A percentile compares a stretch with the other conserved stretches of the same genome.
Evolutionary conservation across 1,284 basidiomycete species (phyloP).

Genomic region (Malassezia sympodialis): DNA sequence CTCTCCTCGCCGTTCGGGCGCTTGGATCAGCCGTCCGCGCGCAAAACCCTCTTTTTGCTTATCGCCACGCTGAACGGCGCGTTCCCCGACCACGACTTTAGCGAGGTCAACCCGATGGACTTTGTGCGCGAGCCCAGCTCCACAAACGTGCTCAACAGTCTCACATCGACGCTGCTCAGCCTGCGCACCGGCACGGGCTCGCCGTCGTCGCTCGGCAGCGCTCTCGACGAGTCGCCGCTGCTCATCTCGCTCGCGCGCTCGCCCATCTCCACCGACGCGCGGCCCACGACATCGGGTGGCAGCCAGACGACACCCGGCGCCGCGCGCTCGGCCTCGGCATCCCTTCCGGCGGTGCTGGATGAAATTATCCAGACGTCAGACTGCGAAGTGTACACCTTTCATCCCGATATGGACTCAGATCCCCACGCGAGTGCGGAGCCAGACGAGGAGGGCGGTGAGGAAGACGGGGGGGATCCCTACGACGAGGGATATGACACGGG

Average conservation of each 20-base stretch:
- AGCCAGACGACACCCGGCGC: not conserved
- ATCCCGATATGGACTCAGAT: constrained; percentile 86
- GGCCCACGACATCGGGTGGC: constrained; percentile 1
- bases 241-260: constrained; percentile 17
- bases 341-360: constrained; percentile 75
- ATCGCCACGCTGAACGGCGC: constrained; percentile 94
- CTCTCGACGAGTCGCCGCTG: constrained; percentile 31
- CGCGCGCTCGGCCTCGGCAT: constrained; percentile 56
- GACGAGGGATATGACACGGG: constrained; percentile 49
- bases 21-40: constrained; percentile 53
- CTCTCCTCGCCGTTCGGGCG: constrained; percentile 48
- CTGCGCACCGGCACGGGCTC: constrained; percentile 30
- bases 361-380: constrained; percentile 79
- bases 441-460: constrained; percentile 53
- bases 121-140: constrained; percentile 58
- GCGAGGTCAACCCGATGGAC: constrained; percentile 76
- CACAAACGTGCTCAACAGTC: constrained; percentile 39
- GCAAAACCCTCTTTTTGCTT: constrained; percentile 83
- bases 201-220: constrained; percentile 33
- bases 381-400: constrained; percentile 90
- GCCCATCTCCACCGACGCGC: constrained; percentile 6
- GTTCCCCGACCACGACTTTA: constrained; percentile 96
- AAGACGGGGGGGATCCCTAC: constrained; percentile 47
- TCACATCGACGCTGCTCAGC: constrained; percentile 42
- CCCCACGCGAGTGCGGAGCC: constrained; percentile 62